Evolutionary conservation across 352 stramenopile genomes (phyloP).

Genomic region (Globisporangium paroecandrum): DNA sequence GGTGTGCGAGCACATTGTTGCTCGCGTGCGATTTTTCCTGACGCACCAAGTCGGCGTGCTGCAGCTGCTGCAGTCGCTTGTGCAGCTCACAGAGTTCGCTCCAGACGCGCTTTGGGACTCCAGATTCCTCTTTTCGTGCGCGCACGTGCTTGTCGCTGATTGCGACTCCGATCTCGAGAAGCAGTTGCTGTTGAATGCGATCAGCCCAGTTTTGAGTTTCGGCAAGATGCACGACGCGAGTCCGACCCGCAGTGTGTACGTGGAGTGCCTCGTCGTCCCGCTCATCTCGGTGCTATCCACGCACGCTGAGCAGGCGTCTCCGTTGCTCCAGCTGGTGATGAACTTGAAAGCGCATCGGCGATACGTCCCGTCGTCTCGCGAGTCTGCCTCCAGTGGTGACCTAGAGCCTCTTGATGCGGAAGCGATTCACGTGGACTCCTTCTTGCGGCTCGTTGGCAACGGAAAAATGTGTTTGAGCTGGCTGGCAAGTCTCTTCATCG

Average conservation of each 20-base stretch:
- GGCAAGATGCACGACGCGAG: constrained; percentile 10
- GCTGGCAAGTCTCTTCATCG: constrained; percentile 38
- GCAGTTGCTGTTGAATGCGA: constrained; percentile 34
- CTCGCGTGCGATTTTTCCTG: constrained; percentile 26
- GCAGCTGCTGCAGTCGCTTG: constrained; percentile 42
- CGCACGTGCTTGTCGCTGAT: constrained; percentile 32
- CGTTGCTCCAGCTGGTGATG: constrained; percentile 40
- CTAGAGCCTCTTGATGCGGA: constrained; percentile 12
- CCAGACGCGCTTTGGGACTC: constrained; percentile 36
- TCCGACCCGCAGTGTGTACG: constrained; percentile 35
- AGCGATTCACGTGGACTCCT: constrained; percentile 25
- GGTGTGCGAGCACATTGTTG: constrained; percentile 15
- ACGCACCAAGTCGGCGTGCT: constrained; percentile 29
- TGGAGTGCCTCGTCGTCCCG: constrained; percentile 57
- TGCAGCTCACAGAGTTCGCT: constrained; percentile 25
- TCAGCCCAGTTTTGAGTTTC: constrained; percentile 28
- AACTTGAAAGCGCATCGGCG: constrained; percentile 23
- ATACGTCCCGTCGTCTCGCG: constrained; percentile 13
- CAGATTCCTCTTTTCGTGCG: constrained; percentile 31
- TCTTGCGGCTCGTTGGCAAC: constrained; percentile 31
- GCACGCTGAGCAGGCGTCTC: constrained; percentile 24
- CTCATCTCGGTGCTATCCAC: constrained; percentile 43
- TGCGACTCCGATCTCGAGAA: constrained; percentile 35
- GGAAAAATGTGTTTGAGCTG: constrained; percentile 23
- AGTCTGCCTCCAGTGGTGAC: neutral